Percentiles rank a stretch among this genome's conserved stretches.
Evolutionary conservation across 2,329 filamentous ascomycete genomes (phyloP).

Genomic region (Fusarium cyanostomum): DNA sequence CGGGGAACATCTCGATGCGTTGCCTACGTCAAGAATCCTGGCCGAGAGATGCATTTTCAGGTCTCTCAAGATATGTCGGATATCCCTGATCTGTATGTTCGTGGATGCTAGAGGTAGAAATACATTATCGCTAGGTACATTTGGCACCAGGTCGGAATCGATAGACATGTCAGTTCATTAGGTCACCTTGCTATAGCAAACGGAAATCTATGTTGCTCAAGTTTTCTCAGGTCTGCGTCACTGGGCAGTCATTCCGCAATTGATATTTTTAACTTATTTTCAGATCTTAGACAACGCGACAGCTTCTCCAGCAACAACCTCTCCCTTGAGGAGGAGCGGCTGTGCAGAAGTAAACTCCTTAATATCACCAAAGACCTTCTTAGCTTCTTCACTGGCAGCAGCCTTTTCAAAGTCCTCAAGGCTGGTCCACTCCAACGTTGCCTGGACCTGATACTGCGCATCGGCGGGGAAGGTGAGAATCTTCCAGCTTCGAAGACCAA

Average conservation of each 20-base stretch:
- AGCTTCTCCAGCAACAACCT: conserved; percentile 13
- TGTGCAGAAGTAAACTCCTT: conserved; percentile 33
- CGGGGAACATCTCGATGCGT: background rate
- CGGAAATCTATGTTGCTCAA: no score
- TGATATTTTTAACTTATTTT: no score
- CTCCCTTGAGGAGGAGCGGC: conserved; percentile 39
- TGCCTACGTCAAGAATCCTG: background rate
- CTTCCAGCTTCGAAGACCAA: conserved; percentile 37
- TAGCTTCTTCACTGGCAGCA: background rate
- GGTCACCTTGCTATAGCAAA: no score
- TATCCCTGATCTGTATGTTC: background rate
- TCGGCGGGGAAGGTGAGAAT: conserved; percentile 31
- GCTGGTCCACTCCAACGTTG: conserved; percentile 35
- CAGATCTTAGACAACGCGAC: conserved; percentile 1
- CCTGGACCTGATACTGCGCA: conserved; percentile 38
- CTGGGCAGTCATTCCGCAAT: no score
- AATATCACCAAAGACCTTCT: conserved; percentile 37
- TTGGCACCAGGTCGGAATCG: no score
- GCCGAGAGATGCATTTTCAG: background rate
- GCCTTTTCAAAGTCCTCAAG: conserved; percentile 33
- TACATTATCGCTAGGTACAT: no score
- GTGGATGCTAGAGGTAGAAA: background rate
- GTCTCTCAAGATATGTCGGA: background rate
- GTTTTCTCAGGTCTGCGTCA: no score
- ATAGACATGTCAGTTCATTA: no score